Conservation (phyloP, 1,139 yeast species). For the Blastobotrys aristatus region DNA sequence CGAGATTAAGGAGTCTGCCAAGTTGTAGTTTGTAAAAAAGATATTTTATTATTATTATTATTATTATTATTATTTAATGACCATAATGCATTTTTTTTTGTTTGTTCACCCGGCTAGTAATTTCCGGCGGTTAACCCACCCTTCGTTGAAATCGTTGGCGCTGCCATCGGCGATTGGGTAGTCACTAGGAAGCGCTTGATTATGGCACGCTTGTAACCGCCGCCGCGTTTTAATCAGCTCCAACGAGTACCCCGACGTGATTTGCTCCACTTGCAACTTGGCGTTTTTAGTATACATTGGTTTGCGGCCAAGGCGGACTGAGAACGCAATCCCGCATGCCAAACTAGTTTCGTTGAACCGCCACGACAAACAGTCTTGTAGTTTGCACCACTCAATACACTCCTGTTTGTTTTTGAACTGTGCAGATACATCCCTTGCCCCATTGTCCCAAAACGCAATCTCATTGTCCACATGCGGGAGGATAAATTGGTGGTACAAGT, state of each 20-base stretch:
- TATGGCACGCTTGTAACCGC: background rate
- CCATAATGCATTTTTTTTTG: too few species aligned
- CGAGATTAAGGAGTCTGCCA: conserved; percentile 32
- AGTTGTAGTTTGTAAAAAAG: conserved; percentile 24
- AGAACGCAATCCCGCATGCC: background rate
- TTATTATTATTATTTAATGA: too few species aligned
- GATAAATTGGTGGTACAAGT: background rate
- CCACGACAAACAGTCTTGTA: background rate
- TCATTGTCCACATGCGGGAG: background rate
- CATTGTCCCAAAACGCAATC: background rate
- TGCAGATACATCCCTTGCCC: background rate
- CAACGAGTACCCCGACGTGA: background rate
- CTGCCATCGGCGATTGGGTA: background rate
- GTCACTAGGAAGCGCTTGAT: background rate
- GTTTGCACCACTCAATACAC: background rate
- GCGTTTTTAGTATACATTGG: background rate
- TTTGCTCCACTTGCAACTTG: background rate
- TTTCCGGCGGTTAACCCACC: background rate
- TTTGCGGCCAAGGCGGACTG: background rate
- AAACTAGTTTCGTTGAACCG: background rate
- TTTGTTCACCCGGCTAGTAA: too few species aligned
- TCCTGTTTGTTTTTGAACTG: background rate
- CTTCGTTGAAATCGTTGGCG: background rate
- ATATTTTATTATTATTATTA: too few species aligned
- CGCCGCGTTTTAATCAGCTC: background rate